Conservation (phyloP, 257 asterid species). For the Eustoma russellianum region DNA sequence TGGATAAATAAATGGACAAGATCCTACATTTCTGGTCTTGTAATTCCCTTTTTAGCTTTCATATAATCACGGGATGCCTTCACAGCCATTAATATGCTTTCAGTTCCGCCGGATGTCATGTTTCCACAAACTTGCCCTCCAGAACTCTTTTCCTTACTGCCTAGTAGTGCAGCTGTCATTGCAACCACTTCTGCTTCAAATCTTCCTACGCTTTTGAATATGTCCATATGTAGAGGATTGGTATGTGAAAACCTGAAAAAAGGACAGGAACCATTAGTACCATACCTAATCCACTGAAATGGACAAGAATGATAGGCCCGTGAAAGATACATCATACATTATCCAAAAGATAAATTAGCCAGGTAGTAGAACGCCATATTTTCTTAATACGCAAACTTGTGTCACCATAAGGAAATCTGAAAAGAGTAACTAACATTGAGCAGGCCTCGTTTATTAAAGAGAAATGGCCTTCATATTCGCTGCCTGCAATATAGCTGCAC, state of each 20-base stretch:
- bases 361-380: background rate
- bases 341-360: background rate
- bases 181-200: slow-evolving; percentile 93
- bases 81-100: slow-evolving; percentile 86
- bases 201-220: slow-evolving; percentile 83
- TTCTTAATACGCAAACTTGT: background rate
- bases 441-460: slow-evolving; percentile 92
- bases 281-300: background rate
- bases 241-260: slow-evolving; percentile 91
- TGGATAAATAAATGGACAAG: background rate
- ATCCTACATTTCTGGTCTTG: slow-evolving; percentile 82
- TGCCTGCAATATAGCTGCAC: slow-evolving; percentile 86
- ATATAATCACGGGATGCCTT: slow-evolving; percentile 91
- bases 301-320: background rate
- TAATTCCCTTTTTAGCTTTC: slow-evolving; percentile 76
- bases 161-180: slow-evolving; percentile 93
- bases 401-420: slow-evolving; percentile 1
- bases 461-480: slow-evolving; percentile 86
- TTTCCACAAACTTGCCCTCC: slow-evolving; percentile 94
- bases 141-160: slow-evolving; percentile 69
- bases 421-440: slow-evolving; percentile 66
- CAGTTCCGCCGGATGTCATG: slow-evolving; percentile 99
- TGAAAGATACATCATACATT: background rate
- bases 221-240: slow-evolving; percentile 90
- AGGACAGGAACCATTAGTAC: background rate